phyloP scores from a whole-genome alignment of 768 basidiomycete genomes.

The Xerocomus spinulosus region DNA sequence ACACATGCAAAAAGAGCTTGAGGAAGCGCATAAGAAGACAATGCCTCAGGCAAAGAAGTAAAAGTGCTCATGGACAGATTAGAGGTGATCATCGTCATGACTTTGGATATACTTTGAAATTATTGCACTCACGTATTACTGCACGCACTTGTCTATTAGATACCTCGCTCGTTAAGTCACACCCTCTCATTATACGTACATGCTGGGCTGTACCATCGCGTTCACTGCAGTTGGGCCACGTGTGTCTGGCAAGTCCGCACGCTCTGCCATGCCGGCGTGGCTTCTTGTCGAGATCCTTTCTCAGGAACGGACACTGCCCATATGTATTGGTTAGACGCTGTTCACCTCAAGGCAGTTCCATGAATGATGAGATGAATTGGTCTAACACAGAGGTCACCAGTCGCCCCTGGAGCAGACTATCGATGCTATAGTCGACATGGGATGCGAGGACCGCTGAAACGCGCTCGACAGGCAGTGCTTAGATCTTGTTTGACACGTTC shows the following conservation, averaged over 20 bases:
- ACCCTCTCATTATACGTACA: constrained; percentile 1
- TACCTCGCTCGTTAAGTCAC: constrained; percentile 4
- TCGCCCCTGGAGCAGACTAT: no score
- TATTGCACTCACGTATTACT: constrained; percentile 13
- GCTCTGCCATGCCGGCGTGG: no score
- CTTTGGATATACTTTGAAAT: constrained; percentile 18
- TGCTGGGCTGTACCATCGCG: background rate
- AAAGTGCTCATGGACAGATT: constrained; percentile 13
- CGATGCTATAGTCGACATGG: no score
- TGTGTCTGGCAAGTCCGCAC: background rate
- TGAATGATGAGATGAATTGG: no score
- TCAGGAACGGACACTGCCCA: no score
- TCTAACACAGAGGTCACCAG: no score
- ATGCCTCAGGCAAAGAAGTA: constrained; percentile 69
- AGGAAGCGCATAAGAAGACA: constrained; percentile 81
- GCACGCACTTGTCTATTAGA: constrained; percentile 9
- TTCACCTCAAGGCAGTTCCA: no score
- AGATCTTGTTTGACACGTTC: no score
- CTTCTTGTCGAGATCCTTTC: no score
- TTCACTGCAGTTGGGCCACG: background rate
- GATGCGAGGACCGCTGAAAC: no score
- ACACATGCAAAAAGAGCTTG: constrained; percentile 82
- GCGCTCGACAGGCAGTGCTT: no score
- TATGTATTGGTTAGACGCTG: no score
- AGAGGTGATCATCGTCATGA: constrained; percentile 1